Percentiles rank a stretch among this genome's conserved stretches.
These are phyloP conservation scores for Tolypocladium cylindrosporum DNA, from an alignment of 2,329 filamentous ascomycete genomes.

Conservation along the genomic window DNA sequence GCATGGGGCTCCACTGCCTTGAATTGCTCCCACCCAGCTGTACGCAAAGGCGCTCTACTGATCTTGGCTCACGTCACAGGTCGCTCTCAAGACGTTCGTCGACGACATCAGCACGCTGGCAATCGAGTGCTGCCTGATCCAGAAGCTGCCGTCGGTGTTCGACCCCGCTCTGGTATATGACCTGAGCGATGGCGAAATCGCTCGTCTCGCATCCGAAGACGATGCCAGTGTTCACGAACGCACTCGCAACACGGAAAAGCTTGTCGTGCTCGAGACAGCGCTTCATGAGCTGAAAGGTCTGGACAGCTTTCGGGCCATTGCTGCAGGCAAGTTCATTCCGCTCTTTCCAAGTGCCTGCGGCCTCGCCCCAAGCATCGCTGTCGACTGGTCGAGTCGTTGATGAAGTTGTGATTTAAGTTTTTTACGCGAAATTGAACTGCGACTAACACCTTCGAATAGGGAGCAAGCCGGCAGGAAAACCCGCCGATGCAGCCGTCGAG, in stretches of 20 bases:
- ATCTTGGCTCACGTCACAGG: constrained; percentile 2
- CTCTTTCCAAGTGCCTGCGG: too few relatives aligned
- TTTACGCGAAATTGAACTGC: too few relatives aligned
- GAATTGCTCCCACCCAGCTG: neutral
- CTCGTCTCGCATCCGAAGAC: constrained; percentile 11
- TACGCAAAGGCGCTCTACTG: neutral
- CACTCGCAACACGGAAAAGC: neutral
- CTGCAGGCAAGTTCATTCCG: too few relatives aligned
- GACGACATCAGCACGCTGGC: constrained; percentile 14
- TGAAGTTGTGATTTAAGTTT: too few relatives aligned
- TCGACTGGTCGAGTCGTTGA: too few relatives aligned
- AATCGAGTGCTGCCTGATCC: constrained; percentile 12
- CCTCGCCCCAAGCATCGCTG: too few relatives aligned
- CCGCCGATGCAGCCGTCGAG: too few relatives aligned
- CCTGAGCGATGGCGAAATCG: constrained; percentile 10
- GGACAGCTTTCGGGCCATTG: neutral
- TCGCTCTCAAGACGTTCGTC: constrained; percentile 10
- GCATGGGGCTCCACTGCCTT: neutral
- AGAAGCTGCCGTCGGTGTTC: constrained; percentile 9
- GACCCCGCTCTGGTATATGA: constrained; percentile 7
- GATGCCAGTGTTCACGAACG: constrained; percentile 2
- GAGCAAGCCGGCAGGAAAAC: too few relatives aligned
- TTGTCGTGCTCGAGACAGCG: neutral
- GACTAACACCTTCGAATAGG: too few relatives aligned
- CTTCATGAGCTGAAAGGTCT: neutral